phyloP scores from a whole-genome alignment of 176 grass and related monocot genomes.

The Oryza australiensis region DNA sequence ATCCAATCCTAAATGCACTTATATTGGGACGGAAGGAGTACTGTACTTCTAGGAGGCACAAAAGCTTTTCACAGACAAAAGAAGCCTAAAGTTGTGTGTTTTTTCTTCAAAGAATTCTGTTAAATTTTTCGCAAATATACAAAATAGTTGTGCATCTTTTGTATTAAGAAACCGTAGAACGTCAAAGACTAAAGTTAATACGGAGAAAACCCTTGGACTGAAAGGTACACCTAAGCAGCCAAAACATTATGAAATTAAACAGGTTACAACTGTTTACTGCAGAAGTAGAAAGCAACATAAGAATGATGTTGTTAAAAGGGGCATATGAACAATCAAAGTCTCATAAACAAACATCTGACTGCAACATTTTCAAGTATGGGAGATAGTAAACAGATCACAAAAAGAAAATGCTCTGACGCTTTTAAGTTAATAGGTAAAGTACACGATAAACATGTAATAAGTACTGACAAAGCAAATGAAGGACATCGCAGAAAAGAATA shows the following conservation, averaged over 20 bases:
- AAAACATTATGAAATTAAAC: background rate
- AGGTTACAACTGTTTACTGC: background rate
- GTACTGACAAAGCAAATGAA: background rate
- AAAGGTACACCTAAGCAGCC: background rate
- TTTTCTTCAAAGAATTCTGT: background rate
- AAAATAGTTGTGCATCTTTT: background rate
- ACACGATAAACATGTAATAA: background rate
- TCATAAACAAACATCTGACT: slow-evolving; percentile 1
- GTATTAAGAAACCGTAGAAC: background rate
- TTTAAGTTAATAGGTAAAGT: background rate
- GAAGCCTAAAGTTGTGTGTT: background rate
- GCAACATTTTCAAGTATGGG: background rate
- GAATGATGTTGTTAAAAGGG: background rate
- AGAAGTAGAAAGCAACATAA: background rate
- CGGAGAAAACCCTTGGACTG: background rate
- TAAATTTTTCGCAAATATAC: background rate
- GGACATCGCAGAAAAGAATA: background rate
- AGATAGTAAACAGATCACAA: background rate
- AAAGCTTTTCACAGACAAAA: background rate
- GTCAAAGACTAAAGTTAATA: background rate
- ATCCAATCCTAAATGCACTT: too few relatives aligned
- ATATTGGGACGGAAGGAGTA: too few relatives aligned
- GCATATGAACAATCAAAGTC: background rate
- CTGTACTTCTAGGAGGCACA: background rate
- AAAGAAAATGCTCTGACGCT: background rate